Conservation (phyloP, 768 basidiomycete genomes). For the Leccinellum albellum region DNA sequence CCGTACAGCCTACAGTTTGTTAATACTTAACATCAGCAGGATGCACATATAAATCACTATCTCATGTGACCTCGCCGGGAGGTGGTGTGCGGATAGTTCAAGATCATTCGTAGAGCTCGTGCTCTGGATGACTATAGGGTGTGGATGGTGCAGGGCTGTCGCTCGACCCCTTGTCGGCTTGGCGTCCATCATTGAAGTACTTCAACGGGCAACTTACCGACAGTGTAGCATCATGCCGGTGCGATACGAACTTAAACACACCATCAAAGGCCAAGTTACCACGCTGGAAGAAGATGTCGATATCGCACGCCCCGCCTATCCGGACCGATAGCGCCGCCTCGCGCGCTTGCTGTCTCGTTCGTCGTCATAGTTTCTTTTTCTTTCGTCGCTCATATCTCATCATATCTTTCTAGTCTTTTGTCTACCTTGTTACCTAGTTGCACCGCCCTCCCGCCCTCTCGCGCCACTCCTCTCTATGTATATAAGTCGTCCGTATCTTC, state of each 20-base stretch:
- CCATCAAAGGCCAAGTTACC: constrained; percentile 93
- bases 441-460: neutral
- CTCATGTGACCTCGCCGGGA: too few species aligned
- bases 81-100: too few species aligned
- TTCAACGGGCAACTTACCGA: constrained; percentile 42
- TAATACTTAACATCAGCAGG: too few species aligned
- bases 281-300: constrained; percentile 91
- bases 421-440: neutral
- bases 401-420: neutral
- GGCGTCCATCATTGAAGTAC: neutral
- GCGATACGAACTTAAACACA: constrained; percentile 90
- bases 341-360: too few species aligned
- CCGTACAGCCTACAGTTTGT: too few species aligned
- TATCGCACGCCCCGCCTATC: too few species aligned
- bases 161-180: constrained; percentile 5
- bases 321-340: too few species aligned
- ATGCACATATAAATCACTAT: too few species aligned
- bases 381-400: too few species aligned
- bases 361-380: too few species aligned
- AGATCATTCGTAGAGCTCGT: too few species aligned
- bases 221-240: constrained; percentile 96
- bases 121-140: too few species aligned
- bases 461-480: neutral
- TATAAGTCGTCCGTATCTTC: neutral
- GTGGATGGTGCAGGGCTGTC: neutral